Percentiles rank a stretch among this genome's conserved stretches.
Evolutionary conservation across 2,329 filamentous ascomycete genomes (phyloP).

Genomic region (Dactylonectria estremocensis): DNA sequence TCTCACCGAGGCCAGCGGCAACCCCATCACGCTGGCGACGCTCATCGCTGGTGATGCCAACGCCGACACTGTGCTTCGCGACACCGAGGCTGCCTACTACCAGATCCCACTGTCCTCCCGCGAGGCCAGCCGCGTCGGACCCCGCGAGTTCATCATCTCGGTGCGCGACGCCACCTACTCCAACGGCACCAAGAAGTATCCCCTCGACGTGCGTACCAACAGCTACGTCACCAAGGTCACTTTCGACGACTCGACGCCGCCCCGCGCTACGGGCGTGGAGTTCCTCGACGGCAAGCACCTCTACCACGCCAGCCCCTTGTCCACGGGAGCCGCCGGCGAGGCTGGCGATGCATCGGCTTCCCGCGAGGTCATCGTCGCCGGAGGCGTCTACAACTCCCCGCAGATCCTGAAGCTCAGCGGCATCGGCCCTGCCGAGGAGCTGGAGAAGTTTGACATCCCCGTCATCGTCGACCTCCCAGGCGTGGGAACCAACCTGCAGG

Average conservation of each 20-base stretch:
- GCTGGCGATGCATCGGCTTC: conserved; percentile 56
- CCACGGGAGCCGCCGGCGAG: conserved; percentile 48
- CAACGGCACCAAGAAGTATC: conserved; percentile 68
- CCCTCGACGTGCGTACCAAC: conserved; percentile 68
- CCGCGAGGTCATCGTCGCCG: conserved; percentile 65
- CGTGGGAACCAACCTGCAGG: conserved; percentile 73
- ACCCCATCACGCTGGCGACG: conserved; percentile 49
- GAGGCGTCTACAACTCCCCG: conserved; percentile 68
- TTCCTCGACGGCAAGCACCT: conserved; percentile 63
- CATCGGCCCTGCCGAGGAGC: conserved; percentile 59
- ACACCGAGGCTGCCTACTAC: conserved; percentile 60
- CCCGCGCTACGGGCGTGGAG: conserved; percentile 64
- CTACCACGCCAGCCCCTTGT: conserved; percentile 62
- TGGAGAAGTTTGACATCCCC: conserved; percentile 56
- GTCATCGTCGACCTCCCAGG: conserved; percentile 69
- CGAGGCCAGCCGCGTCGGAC: conserved; percentile 59
- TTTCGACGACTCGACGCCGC: conserved; percentile 58
- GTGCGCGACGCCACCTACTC: conserved; percentile 45
- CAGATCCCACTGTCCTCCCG: conserved; percentile 63
- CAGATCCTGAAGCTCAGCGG: conserved; percentile 69
- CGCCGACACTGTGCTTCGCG: conserved; percentile 60
- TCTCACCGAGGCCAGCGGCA: conserved; percentile 49
- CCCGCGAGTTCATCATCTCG: conserved; percentile 65
- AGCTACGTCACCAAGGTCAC: conserved; percentile 61
- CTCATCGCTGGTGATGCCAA: conserved; percentile 67